phyloP scores from a whole-genome alignment of 1,139 yeast species.

The Tardiomyces blankii region DNA sequence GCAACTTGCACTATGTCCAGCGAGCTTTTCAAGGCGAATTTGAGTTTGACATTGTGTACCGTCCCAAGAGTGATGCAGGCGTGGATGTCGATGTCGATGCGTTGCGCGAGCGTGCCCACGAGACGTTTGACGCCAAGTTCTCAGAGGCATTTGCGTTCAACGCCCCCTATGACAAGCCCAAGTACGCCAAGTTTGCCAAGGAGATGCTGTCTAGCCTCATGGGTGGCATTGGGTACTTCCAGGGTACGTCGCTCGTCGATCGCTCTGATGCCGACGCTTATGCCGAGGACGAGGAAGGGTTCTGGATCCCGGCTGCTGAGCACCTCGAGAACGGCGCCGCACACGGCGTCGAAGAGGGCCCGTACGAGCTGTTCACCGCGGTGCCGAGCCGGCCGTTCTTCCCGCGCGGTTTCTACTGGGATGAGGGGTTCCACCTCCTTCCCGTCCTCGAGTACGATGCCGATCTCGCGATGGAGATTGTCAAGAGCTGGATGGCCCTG shows the following conservation, averaged over 20 bases:
- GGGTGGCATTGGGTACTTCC: conserved; percentile 84
- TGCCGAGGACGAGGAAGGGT: conserved; percentile 28
- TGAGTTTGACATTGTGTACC: conserved; percentile 62
- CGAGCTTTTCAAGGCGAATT: conserved; percentile 64
- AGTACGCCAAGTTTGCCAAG: conserved; percentile 52
- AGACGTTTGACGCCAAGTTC: conserved; percentile 46
- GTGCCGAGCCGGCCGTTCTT: conserved; percentile 92
- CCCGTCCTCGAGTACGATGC: conserved; percentile 78
- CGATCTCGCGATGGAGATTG: conserved; percentile 69
- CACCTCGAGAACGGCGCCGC: conserved; percentile 8
- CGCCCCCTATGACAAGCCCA: conserved; percentile 41
- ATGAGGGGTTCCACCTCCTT: conserved; percentile 89
- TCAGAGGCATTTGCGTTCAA: conserved; percentile 39
- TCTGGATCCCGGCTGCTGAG: conserved; percentile 18
- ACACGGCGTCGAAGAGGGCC: conserved; percentile 19
- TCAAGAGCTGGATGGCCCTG: conserved; percentile 77
- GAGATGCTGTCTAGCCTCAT: conserved; percentile 71
- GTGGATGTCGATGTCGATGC: conserved; percentile 26
- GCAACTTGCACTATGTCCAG: conserved; percentile 73
- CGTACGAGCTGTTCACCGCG: conserved; percentile 56
- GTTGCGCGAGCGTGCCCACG: conserved; percentile 30
- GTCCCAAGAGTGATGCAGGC: conserved; percentile 14
- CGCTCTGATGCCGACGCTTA: conserved; percentile 1
- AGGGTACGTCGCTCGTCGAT: conserved; percentile 74
- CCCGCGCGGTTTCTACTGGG: conserved; percentile 98